phyloP scores from a whole-genome alignment of 1,139 yeast species.

The Wickerhamiella infanticola region DNA sequence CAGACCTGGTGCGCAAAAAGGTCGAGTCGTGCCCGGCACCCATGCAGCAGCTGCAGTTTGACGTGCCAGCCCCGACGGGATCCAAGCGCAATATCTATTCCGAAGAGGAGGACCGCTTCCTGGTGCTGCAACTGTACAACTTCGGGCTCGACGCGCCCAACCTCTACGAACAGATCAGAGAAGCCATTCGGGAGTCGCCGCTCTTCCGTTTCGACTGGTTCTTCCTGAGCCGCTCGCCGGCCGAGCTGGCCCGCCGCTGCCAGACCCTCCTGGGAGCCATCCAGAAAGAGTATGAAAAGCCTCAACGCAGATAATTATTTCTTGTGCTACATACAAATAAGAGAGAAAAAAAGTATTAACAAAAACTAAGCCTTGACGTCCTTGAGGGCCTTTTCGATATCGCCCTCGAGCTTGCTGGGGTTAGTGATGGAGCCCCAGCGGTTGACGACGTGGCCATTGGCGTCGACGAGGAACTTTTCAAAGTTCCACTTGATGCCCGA shows the following conservation, averaged over 20 bases:
- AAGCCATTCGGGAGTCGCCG: constrained; percentile 58
- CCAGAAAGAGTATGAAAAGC: constrained; percentile 49
- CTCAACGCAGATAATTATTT: no score
- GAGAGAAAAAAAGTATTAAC: no score
- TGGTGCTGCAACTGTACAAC: constrained; percentile 55
- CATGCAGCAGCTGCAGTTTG: constrained; percentile 60
- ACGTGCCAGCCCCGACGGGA: constrained; percentile 49
- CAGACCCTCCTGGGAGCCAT: constrained; percentile 64
- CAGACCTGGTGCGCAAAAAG: constrained; percentile 47
- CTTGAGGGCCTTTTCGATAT: constrained; percentile 32
- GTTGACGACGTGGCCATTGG: constrained; percentile 52
- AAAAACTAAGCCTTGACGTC: not conserved
- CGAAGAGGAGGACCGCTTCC: constrained; percentile 72
- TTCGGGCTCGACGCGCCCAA: constrained; percentile 68
- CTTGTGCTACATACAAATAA: no score
- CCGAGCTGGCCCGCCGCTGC: constrained; percentile 72
- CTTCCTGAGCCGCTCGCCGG: constrained; percentile 70
- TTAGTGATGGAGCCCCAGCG: constrained; percentile 57
- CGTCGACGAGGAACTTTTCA: constrained; percentile 71
- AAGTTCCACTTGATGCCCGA: constrained; percentile 87
- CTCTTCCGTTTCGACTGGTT: constrained; percentile 85
- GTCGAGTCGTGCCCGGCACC: constrained; percentile 54
- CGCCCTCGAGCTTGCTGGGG: constrained; percentile 42
- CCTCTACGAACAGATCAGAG: constrained; percentile 62
- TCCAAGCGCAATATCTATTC: constrained; percentile 79